These are phyloP conservation scores for Epichloe sibirici DNA, from an alignment of 2,329 filamentous ascomycete species.

Conservation along the genomic window DNA sequence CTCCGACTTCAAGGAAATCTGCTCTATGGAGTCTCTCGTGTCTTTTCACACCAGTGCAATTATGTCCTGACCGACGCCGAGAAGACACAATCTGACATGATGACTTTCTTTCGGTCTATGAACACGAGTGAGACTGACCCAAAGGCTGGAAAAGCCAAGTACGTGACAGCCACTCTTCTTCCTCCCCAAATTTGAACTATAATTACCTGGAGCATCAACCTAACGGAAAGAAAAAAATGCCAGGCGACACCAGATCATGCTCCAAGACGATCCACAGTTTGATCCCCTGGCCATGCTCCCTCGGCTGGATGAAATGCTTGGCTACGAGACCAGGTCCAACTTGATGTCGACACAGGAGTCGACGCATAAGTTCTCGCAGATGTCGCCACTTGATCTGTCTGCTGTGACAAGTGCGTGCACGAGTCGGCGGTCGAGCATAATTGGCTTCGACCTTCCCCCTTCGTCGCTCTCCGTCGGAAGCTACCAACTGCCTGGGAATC, in stretches of 20 bases:
- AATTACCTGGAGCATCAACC: no score
- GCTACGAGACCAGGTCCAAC: slow-evolving; percentile 21
- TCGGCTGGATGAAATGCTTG: slow-evolving; percentile 22
- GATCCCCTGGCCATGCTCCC: slow-evolving; percentile 21
- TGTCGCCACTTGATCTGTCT: slow-evolving; percentile 27
- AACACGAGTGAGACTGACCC: slow-evolving; percentile 49
- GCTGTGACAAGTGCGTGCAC: slow-evolving; percentile 20
- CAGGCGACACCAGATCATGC: slow-evolving; percentile 63
- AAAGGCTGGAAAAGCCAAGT: slow-evolving; percentile 62
- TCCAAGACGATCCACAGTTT: slow-evolving; percentile 76
- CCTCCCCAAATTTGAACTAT: no score
- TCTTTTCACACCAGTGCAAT: slow-evolving; percentile 75
- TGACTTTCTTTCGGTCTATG: slow-evolving; percentile 48
- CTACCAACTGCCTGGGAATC: slow-evolving; percentile 22
- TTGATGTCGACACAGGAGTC: slow-evolving; percentile 25
- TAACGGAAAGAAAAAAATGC: neutral
- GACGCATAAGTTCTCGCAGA: slow-evolving; percentile 28
- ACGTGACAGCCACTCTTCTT: slow-evolving; percentile 23
- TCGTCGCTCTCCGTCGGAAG: slow-evolving; percentile 23
- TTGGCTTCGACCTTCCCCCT: slow-evolving; percentile 21
- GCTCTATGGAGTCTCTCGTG: slow-evolving; percentile 72
- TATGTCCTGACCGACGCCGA: slow-evolving; percentile 78
- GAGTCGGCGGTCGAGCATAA: slow-evolving; percentile 13
- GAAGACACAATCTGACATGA: slow-evolving; percentile 61
- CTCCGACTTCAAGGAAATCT: slow-evolving; percentile 81